Conservation (phyloP, 805 yeast species). For the Cyberlindnera americana region DNA sequence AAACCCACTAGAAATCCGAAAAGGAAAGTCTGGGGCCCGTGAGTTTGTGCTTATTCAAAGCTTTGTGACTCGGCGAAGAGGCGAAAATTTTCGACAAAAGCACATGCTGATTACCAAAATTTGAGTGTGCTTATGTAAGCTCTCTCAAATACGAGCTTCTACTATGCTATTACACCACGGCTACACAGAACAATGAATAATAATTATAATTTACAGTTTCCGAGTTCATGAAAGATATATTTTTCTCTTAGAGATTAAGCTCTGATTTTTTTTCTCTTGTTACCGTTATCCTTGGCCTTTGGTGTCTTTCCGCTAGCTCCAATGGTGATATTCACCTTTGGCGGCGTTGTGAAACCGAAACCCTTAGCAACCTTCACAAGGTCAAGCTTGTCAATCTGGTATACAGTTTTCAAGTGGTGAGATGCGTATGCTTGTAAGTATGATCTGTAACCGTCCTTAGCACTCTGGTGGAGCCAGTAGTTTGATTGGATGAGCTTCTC, state of each 20-base stretch:
- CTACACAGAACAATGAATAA: too few relatives aligned
- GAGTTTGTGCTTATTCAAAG: too few relatives aligned
- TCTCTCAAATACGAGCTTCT: neutral
- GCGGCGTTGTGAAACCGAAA: slow-evolving; percentile 93
- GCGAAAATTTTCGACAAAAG: slow-evolving; percentile 5
- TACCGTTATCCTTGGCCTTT: slow-evolving; percentile 14
- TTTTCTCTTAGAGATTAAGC: slow-evolving; percentile 5
- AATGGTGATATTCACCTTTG: slow-evolving; percentile 92
- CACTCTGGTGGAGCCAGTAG: slow-evolving; percentile 91
- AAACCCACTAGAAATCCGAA: too few relatives aligned
- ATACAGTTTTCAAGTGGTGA: slow-evolving; percentile 93
- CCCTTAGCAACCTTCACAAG: slow-evolving; percentile 92
- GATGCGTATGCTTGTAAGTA: slow-evolving; percentile 97
- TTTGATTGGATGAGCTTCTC: slow-evolving; percentile 88
- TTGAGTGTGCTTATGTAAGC: neutral
- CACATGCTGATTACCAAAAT: slow-evolving; percentile 1
- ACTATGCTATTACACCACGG: too few relatives aligned
- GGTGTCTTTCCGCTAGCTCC: slow-evolving; percentile 83
- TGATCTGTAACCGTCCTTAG: slow-evolving; percentile 96
- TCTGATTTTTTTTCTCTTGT: slow-evolving; percentile 18
- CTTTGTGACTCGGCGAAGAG: neutral
- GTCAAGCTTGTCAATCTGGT: slow-evolving; percentile 93
- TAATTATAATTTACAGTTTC: too few relatives aligned
- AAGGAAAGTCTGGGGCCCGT: too few relatives aligned
- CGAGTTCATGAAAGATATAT: too few relatives aligned